Evolutionary conservation across 2,329 filamentous ascomycete genomes (phyloP).

Genomic region (Chaetomium sp.): DNA sequence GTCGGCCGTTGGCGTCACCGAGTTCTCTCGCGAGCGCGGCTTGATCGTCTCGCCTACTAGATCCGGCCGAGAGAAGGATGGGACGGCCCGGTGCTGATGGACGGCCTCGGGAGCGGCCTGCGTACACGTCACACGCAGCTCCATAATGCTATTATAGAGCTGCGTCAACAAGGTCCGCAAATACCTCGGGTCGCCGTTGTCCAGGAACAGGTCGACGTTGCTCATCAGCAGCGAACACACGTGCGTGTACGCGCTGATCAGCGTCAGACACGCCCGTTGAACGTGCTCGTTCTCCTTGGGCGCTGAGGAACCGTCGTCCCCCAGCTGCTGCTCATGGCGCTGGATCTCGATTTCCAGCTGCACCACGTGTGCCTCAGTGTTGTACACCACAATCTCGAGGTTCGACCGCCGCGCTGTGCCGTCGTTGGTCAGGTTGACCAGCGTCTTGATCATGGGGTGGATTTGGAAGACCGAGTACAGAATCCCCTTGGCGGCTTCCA

Average conservation of each 20-base stretch:
- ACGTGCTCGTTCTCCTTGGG: constrained; percentile 57
- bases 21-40: constrained; percentile 45
- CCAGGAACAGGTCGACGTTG: constrained; percentile 58
- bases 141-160: constrained; percentile 62
- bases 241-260: constrained; percentile 59
- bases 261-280: constrained; percentile 55
- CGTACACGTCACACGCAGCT: constrained; percentile 51
- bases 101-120: constrained; percentile 26
- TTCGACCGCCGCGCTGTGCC: constrained; percentile 55
- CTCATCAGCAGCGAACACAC: constrained; percentile 54
- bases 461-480: constrained; percentile 63
- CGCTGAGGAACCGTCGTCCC: constrained; percentile 40
- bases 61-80: constrained; percentile 21
- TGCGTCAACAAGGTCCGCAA: constrained; percentile 58
- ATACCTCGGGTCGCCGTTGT: constrained; percentile 60
- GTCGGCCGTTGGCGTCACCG: constrained; percentile 47
- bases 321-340: constrained; percentile 43
- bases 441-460: constrained; percentile 60
- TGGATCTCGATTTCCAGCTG: constrained; percentile 60
- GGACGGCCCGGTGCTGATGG: constrained; percentile 19
- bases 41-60: constrained; percentile 42
- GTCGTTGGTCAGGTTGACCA: constrained; percentile 56
- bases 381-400: constrained; percentile 61
- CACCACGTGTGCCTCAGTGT: constrained; percentile 60
- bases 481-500: constrained; percentile 60